These are phyloP conservation scores for Ophiognomonia clavigignenti-juglandacearum DNA, from an alignment of 2,329 filamentous ascomycete genomes.

Conservation along the genomic window DNA sequence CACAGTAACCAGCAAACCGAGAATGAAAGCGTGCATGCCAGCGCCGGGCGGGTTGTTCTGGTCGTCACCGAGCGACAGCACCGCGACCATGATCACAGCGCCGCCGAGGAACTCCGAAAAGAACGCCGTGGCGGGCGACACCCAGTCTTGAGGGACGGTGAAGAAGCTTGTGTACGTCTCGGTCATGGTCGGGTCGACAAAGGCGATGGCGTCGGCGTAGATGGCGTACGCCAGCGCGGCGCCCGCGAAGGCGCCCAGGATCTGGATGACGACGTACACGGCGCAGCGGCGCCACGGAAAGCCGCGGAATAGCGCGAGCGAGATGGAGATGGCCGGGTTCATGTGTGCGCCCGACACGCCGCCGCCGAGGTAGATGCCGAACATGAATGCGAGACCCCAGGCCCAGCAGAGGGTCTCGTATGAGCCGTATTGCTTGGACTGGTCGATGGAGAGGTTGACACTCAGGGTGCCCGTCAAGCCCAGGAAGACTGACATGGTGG, in stretches of 20 bases:
- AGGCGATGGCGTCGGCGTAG: constrained; percentile 25
- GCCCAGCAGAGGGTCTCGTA: constrained; percentile 26
- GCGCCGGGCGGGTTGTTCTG: constrained; percentile 32
- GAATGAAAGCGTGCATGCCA: constrained; percentile 31
- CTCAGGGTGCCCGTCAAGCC: constrained; percentile 23
- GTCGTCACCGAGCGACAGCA: constrained; percentile 32
- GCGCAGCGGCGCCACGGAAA: constrained; percentile 31
- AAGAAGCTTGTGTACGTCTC: constrained; percentile 28
- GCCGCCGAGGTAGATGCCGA: constrained; percentile 25
- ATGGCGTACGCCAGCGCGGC: constrained; percentile 26
- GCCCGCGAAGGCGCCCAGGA: constrained; percentile 26
- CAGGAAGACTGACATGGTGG: constrained; percentile 22
- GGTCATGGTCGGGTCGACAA: constrained; percentile 26
- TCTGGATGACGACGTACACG: constrained; percentile 26
- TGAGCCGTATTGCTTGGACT: constrained; percentile 20
- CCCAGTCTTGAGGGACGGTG: constrained; percentile 26
- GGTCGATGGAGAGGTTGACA: constrained; percentile 23
- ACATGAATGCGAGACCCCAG: constrained; percentile 27
- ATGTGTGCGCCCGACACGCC: constrained; percentile 26
- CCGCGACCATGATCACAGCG: constrained; percentile 31
- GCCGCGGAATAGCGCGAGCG: constrained; percentile 29
- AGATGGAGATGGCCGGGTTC: constrained; percentile 32
- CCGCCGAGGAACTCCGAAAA: constrained; percentile 31
- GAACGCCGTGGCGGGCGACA: constrained; percentile 24
- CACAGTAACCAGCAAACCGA: constrained; percentile 30